These are phyloP conservation scores for Metarhizium anisopliae DNA, from an alignment of 2,329 filamentous ascomycete species.

Conservation along the genomic window DNA sequence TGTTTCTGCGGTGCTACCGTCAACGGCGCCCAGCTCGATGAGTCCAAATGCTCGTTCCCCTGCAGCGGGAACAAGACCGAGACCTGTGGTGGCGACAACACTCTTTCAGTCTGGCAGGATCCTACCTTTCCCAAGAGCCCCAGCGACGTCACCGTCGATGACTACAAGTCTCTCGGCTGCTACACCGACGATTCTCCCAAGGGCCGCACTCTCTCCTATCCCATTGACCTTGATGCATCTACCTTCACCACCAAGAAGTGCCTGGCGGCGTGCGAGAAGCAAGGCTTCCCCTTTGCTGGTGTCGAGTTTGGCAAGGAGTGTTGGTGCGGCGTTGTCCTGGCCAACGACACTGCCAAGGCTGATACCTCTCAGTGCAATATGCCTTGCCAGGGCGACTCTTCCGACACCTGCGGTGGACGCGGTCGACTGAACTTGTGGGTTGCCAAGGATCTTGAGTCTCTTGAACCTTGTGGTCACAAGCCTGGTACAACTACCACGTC, in stretches of 20 bases:
- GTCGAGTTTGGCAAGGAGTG: conserved; percentile 40
- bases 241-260: conserved; percentile 34
- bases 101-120: conserved; percentile 40
- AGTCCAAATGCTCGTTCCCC: conserved; percentile 47
- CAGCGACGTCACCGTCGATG: conserved; percentile 34
- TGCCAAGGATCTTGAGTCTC: conserved; percentile 38
- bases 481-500: conserved; percentile 19
- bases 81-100: conserved; percentile 37
- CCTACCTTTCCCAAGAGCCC: conserved; percentile 36
- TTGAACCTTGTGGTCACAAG: conserved; percentile 37
- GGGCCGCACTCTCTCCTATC: conserved; percentile 37
- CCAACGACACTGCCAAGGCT: conserved; percentile 32
- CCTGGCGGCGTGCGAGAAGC: conserved; percentile 30
- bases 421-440: conserved; percentile 35
- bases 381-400: conserved; percentile 39
- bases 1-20: conserved; percentile 46
- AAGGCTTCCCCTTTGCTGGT: conserved; percentile 39
- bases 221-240: conserved; percentile 24
- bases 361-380: conserved; percentile 35
- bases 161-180: conserved; percentile 55
- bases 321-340: conserved; percentile 44
- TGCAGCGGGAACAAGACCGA: conserved; percentile 37
- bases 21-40: conserved; percentile 40
- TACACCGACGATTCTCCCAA: conserved; percentile 36
- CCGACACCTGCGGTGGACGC: conserved; percentile 34